A percentile compares a stretch with the other conserved stretches of the same genome.
phyloP scores from a whole-genome alignment of 805 yeast genomes.

The Sungouiozyma intestinalis region DNA sequence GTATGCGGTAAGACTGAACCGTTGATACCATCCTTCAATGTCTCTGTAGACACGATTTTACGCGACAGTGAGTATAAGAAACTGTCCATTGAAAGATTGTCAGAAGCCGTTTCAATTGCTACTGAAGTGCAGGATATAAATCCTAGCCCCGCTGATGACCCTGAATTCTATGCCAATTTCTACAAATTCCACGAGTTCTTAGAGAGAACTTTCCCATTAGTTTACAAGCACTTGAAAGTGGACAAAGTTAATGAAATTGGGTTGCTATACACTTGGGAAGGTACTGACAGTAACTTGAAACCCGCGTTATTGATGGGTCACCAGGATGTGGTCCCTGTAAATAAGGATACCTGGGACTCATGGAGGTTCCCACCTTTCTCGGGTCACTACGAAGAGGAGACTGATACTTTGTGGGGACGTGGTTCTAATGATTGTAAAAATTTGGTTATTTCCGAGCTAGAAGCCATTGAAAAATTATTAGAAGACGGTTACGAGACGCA shows the following conservation, averaged over 20 bases:
- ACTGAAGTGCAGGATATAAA: slow-evolving; percentile 53
- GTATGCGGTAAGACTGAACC: slow-evolving; percentile 16
- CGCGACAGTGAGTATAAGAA: slow-evolving; percentile 30
- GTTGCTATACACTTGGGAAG: slow-evolving; percentile 54
- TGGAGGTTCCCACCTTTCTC: slow-evolving; percentile 65
- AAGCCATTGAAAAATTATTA: slow-evolving; percentile 50
- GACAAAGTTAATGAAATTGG: slow-evolving; percentile 56
- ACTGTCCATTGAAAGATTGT: slow-evolving; percentile 34
- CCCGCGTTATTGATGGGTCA: slow-evolving; percentile 71
- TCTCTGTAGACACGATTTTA: slow-evolving; percentile 19
- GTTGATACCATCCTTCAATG: slow-evolving; percentile 16
- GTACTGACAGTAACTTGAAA: slow-evolving; percentile 40
- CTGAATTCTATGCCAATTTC: slow-evolving; percentile 35
- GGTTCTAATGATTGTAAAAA: slow-evolving; percentile 73
- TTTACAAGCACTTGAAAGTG: slow-evolving; percentile 37
- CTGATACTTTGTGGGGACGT: slow-evolving; percentile 54
- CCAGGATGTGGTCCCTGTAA: slow-evolving; percentile 78
- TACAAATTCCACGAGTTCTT: slow-evolving; percentile 43
- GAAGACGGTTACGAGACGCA: slow-evolving; percentile 42
- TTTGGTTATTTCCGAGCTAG: slow-evolving; percentile 52
- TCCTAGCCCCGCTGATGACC: slow-evolving; percentile 25
- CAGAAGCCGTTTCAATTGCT: slow-evolving; percentile 53
- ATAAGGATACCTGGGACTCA: slow-evolving; percentile 40
- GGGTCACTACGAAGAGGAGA: slow-evolving; percentile 54
- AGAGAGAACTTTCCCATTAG: slow-evolving; percentile 44